A percentile compares a stretch with the other conserved stretches of the same genome.
Evolutionary conservation across 108 stramenopile genomes (phyloP).

Genomic region (Fragilaria crotonensis): DNA sequence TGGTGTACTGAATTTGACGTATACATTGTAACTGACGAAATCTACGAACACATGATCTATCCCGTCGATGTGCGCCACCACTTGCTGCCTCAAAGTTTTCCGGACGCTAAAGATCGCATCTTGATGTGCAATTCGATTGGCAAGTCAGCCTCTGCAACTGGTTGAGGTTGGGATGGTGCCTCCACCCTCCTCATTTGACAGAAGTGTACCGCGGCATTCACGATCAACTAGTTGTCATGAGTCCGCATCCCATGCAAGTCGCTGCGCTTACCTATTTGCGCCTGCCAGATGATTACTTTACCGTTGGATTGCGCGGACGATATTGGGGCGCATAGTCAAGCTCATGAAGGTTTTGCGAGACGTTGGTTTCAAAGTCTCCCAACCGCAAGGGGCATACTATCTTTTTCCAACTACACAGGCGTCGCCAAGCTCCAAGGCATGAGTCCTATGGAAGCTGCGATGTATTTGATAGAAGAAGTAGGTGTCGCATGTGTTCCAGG

Average conservation of each 20-base stretch:
- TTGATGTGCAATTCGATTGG: constrained; percentile 58
- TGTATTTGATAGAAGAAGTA: constrained; percentile 44
- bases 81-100: constrained; percentile 35
- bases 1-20: constrained; percentile 50
- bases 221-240: constrained; percentile 64
- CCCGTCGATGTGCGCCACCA: constrained; percentile 10
- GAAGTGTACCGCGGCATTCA: constrained; percentile 58
- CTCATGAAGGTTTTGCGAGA: constrained; percentile 28
- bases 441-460: constrained; percentile 51
- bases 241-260: constrained; percentile 64
- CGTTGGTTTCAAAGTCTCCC: constrained; percentile 39
- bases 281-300: constrained; percentile 50
- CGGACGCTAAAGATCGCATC: constrained; percentile 32
- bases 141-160: constrained; percentile 63
- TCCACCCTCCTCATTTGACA: constrained; percentile 41
- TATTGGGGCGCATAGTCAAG: no score
- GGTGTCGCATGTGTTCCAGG: constrained; percentile 72
- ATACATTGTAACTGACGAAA: constrained; percentile 68
- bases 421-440: no score
- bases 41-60: constrained; percentile 66
- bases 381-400: constrained; percentile 60
- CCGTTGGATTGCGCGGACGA: constrained; percentile 14
- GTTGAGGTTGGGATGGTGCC: constrained; percentile 65
- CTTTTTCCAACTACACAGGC: constrained; percentile 45
- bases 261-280: constrained; percentile 44